Evolutionary conservation across 805 yeast genomes (phyloP).

Genomic region (Hanseniaspora lindneri): DNA sequence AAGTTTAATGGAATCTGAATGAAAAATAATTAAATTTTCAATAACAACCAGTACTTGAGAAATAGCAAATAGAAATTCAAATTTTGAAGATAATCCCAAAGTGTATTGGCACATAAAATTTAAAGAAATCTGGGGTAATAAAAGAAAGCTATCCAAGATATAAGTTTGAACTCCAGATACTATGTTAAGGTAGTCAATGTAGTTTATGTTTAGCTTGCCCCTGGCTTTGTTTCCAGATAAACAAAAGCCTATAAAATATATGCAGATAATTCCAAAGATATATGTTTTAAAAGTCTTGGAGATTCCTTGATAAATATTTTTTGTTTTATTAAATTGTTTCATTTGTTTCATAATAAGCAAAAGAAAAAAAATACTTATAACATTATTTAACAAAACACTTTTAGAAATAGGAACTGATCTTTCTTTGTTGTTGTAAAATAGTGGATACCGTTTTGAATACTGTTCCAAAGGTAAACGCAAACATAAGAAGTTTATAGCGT

Average conservation of each 20-base stretch:
- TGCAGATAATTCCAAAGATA: slow-evolving; percentile 16
- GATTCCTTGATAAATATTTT: slow-evolving; percentile 31
- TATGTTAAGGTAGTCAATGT: slow-evolving; percentile 34
- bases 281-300: slow-evolving; percentile 23
- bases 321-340: slow-evolving; percentile 24
- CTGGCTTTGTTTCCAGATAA: slow-evolving; percentile 15
- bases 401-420: slow-evolving; percentile 23
- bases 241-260: not conserved
- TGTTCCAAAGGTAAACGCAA: slow-evolving; percentile 23
- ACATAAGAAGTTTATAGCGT: slow-evolving; percentile 21
- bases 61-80: slow-evolving; percentile 16
- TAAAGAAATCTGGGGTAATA: slow-evolving; percentile 34
- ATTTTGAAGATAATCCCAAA: slow-evolving; percentile 26
- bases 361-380: slow-evolving; percentile 16
- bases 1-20: not conserved
- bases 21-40: not conserved
- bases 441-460: slow-evolving; percentile 29
- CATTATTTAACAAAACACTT: slow-evolving; percentile 20
- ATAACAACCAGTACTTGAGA: not conserved
- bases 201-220: slow-evolving; percentile 28
- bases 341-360: slow-evolving; percentile 26
- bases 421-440: slow-evolving; percentile 20
- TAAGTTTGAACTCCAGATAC: slow-evolving; percentile 31
- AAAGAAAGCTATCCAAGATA: slow-evolving; percentile 22
- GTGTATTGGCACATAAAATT: slow-evolving; percentile 32